Conservation (phyloP, 106 monocot genomes). For the Platanthera zijinensis region DNA sequence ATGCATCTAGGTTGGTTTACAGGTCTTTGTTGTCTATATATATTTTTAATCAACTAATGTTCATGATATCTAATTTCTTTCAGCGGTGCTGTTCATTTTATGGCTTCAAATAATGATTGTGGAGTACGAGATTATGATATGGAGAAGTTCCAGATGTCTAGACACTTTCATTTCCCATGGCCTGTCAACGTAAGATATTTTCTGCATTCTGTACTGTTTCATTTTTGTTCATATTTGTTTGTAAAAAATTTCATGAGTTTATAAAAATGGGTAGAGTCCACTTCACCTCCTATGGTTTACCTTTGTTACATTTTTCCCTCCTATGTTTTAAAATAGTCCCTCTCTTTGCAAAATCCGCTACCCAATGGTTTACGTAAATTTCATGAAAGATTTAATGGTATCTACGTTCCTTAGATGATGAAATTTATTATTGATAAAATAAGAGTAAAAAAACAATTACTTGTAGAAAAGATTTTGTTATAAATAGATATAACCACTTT, state of each 20-base stretch:
- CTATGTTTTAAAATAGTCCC: not conserved
- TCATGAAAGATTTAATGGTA: no score
- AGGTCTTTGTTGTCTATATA: not conserved
- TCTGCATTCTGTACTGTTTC: not conserved
- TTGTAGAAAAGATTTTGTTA: no score
- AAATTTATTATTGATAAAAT: no score
- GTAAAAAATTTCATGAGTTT: not conserved
- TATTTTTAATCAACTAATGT: not conserved
- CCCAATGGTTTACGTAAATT: no score
- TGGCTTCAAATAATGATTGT: conserved; percentile 47
- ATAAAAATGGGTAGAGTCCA: not conserved
- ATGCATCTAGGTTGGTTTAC: conserved; percentile 20
- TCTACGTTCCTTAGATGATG: no score
- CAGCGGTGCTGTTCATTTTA: conserved; percentile 37
- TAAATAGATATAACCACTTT: no score
- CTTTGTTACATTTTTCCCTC: not conserved
- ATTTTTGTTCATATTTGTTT: not conserved
- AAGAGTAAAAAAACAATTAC: no score
- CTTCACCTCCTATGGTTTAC: not conserved
- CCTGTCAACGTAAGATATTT: conserved; percentile 53
- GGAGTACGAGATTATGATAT: conserved; percentile 54
- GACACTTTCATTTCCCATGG: conserved; percentile 43
- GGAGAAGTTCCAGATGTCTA: conserved; percentile 55
- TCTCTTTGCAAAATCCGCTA: no score
- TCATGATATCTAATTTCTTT: not conserved